phyloP scores from a whole-genome alignment of 768 basidiomycete genomes.

The Podaxis sp. region DNA sequence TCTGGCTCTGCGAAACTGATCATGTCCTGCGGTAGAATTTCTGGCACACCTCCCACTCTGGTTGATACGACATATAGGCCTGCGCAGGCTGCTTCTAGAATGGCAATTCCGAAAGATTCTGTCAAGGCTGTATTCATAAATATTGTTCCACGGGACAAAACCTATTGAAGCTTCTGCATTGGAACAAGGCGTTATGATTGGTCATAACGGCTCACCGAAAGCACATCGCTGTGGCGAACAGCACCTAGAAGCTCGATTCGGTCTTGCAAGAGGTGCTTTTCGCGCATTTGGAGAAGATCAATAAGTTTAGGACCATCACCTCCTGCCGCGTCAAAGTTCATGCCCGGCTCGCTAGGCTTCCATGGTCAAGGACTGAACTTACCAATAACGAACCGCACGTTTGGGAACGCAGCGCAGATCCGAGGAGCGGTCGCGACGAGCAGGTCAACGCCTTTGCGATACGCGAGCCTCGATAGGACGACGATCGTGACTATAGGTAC shows the following conservation, averaged over 20 bases:
- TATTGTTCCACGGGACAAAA: conserved; percentile 84
- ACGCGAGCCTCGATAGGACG: conserved; percentile 85
- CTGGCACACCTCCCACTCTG: conserved; percentile 92
- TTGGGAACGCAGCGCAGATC: conserved; percentile 82
- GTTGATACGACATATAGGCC: conserved; percentile 95
- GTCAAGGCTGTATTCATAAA: conserved; percentile 96
- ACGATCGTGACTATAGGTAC: conserved; percentile 80
- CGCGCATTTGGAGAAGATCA: conserved; percentile 93
- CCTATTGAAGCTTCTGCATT: conserved; percentile 38
- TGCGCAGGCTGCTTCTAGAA: conserved; percentile 93
- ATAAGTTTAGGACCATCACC: conserved; percentile 96
- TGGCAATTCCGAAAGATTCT: conserved; percentile 96
- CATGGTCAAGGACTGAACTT: conserved; percentile 16
- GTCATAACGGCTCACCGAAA: conserved; percentile 49
- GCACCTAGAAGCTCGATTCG: conserved; percentile 88
- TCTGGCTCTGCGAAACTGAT: conserved; percentile 94
- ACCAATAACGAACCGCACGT: conserved; percentile 90
- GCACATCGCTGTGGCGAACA: conserved; percentile 80
- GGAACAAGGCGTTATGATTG: neutral
- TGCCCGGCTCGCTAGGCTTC: neutral
- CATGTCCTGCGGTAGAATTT: conserved; percentile 92
- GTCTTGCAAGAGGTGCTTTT: conserved; percentile 87
- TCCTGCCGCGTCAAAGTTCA: conserved; percentile 41
- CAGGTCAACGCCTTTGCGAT: conserved; percentile 95
- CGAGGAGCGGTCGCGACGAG: conserved; percentile 90